phyloP scores from a whole-genome alignment of 495 filamentous ascomycete species.

The Hypoxylon trugodes region DNA sequence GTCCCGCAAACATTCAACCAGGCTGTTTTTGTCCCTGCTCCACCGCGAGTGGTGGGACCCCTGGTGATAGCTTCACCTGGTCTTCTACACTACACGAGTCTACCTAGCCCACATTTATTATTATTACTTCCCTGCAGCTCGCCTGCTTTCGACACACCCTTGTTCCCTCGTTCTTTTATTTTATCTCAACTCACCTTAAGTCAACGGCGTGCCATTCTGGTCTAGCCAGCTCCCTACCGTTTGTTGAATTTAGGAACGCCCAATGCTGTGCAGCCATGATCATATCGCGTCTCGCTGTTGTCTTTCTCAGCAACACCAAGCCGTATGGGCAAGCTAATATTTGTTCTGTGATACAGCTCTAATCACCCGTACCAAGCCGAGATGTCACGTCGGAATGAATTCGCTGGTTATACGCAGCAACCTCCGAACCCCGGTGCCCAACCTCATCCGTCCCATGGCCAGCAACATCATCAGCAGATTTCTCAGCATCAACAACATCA shows the following conservation, averaged over 20 bases:
- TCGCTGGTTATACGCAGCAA: slow-evolving; percentile 38
- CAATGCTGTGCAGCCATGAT: slow-evolving; percentile 39
- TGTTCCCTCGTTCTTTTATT: neutral
- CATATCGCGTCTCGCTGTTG: slow-evolving; percentile 30
- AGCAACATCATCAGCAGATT: slow-evolving; percentile 43
- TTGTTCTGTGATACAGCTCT: slow-evolving; percentile 43
- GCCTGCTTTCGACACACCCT: slow-evolving; percentile 26
- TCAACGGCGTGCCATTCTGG: slow-evolving; percentile 11
- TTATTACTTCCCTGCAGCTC: slow-evolving; percentile 30
- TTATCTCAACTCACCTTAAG: no score
- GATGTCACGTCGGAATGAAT: slow-evolving; percentile 55
- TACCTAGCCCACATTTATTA: slow-evolving; percentile 22
- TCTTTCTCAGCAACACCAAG: slow-evolving; percentile 31
- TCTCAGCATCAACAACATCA: slow-evolving; percentile 41
- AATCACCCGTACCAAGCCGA: slow-evolving; percentile 52
- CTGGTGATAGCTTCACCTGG: slow-evolving; percentile 40
- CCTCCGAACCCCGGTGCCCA: slow-evolving; percentile 42
- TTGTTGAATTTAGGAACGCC: slow-evolving; percentile 20
- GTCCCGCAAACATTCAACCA: slow-evolving; percentile 30
- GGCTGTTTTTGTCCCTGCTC: slow-evolving; percentile 28
- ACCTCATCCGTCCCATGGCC: slow-evolving; percentile 40
- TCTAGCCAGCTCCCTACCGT: slow-evolving; percentile 18
- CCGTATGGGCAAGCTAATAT: slow-evolving; percentile 39
- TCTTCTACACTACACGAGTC: slow-evolving; percentile 1
- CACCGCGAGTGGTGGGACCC: slow-evolving; percentile 37